Percentiles rank a stretch among this genome's conserved stretches.
Conservation (phyloP, 768 basidiomycete genomes). For the Pisolithus orientalis region DNA sequence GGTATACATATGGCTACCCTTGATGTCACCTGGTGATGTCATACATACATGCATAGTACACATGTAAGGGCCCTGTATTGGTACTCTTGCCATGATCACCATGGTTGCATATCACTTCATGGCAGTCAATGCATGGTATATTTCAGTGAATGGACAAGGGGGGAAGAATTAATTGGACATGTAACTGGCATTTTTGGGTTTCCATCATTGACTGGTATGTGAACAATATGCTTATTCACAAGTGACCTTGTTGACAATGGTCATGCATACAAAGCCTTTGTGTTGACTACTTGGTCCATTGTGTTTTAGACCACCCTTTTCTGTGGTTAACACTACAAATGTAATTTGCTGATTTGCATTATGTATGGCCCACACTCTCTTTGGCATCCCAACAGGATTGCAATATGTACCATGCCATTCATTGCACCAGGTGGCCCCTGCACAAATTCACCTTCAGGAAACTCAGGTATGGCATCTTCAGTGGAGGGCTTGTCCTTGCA, state of each 20-base stretch:
- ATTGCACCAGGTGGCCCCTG: background rate
- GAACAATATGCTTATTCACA: background rate
- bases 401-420: background rate
- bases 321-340: no score
- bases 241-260: background rate
- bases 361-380: no score
- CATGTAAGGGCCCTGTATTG: slow-evolving; percentile 30
- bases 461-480: no score
- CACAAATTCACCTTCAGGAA: background rate
- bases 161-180: slow-evolving; percentile 4
- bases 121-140: slow-evolving; percentile 67
- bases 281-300: no score
- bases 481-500: no score
- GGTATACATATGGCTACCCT: no score
- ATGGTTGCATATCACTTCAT: slow-evolving; percentile 89
- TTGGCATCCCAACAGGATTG: background rate
- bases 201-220: background rate
- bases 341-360: no score
- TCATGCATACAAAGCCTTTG: no score
- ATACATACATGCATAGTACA: no score
- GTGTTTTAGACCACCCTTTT: no score
- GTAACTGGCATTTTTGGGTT: background rate
- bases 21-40: no score
- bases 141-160: slow-evolving; percentile 26
- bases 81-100: slow-evolving; percentile 78